These are phyloP conservation scores for Ormosia semicastrata DNA, from an alignment of 306 rosid genomes.

Conservation along the genomic window DNA sequence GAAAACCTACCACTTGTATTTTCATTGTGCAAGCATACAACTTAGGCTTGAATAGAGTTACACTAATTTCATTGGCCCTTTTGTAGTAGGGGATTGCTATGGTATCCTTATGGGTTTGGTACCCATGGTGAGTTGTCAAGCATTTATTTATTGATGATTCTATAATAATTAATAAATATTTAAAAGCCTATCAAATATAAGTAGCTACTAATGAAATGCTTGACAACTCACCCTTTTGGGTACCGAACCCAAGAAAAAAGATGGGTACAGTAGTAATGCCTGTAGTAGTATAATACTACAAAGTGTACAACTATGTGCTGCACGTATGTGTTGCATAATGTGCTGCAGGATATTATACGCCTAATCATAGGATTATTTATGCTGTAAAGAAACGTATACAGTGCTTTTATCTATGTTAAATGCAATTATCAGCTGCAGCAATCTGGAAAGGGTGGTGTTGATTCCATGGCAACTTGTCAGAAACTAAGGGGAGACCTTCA, in stretches of 20 bases:
- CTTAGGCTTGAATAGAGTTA: not conserved
- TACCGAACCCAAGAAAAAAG: too few species aligned
- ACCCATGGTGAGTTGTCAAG: too few species aligned
- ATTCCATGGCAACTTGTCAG: constrained; percentile 47
- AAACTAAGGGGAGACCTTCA: constrained; percentile 63
- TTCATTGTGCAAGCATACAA: not conserved
- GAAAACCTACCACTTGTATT: not conserved
- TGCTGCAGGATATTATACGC: not conserved
- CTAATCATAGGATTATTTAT: not conserved
- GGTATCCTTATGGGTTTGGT: too few species aligned
- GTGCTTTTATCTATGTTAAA: constrained; percentile 25
- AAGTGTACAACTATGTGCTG: not conserved
- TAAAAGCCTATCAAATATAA: too few species aligned
- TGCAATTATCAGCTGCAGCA: constrained; percentile 60
- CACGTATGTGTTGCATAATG: not conserved
- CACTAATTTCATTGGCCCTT: not conserved
- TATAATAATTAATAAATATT: too few species aligned
- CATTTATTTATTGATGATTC: too few species aligned
- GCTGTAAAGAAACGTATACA: constrained; percentile 20
- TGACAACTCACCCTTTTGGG: too few species aligned
- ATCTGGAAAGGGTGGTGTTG: constrained; percentile 49
- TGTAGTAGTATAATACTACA: too few species aligned
- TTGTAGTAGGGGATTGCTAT: not conserved
- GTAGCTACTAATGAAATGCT: too few species aligned
- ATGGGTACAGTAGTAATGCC: too few species aligned